These are phyloP conservation scores for Phytopythium mirpurense DNA, from an alignment of 352 stramenopile genomes.

Conservation along the genomic window DNA sequence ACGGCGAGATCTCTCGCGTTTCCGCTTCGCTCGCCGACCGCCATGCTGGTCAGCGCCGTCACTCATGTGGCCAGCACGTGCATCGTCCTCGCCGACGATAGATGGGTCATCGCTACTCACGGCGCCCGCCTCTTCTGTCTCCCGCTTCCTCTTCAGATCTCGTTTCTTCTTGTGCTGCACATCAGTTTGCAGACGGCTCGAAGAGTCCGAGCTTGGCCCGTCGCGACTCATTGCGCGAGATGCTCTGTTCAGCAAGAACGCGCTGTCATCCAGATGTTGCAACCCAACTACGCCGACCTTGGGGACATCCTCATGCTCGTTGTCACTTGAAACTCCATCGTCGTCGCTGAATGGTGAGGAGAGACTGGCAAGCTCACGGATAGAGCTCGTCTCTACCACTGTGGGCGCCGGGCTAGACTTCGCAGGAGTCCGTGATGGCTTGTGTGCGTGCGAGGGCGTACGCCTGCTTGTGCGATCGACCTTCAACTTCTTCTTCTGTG, in stretches of 20 bases:
- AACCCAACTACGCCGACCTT: background rate
- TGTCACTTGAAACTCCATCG: background rate
- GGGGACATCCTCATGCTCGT: background rate
- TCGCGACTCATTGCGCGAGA: background rate
- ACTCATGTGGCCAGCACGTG: background rate
- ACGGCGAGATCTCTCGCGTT: too few relatives aligned
- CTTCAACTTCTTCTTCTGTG: background rate
- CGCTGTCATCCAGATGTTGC: background rate
- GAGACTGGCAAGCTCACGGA: too few relatives aligned
- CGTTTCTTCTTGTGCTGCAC: background rate
- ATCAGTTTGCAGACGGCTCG: background rate
- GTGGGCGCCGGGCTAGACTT: too few relatives aligned
- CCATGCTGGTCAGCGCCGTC: background rate
- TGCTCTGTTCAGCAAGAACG: background rate
- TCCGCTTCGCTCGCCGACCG: background rate
- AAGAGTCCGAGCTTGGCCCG: too few relatives aligned
- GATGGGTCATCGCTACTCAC: background rate
- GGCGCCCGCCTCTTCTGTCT: background rate
- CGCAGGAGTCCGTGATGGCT: background rate
- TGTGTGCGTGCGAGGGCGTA: background rate
- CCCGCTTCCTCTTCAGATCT: background rate
- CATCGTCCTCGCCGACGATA: background rate
- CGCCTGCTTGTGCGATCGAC: too few relatives aligned
- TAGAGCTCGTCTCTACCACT: too few relatives aligned
- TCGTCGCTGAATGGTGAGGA: background rate